Percentiles rank a stretch among this genome's conserved stretches.
Conservation (phyloP, 1,284 basidiomycete genomes). For the Pseudozyma thailandica region DNA sequence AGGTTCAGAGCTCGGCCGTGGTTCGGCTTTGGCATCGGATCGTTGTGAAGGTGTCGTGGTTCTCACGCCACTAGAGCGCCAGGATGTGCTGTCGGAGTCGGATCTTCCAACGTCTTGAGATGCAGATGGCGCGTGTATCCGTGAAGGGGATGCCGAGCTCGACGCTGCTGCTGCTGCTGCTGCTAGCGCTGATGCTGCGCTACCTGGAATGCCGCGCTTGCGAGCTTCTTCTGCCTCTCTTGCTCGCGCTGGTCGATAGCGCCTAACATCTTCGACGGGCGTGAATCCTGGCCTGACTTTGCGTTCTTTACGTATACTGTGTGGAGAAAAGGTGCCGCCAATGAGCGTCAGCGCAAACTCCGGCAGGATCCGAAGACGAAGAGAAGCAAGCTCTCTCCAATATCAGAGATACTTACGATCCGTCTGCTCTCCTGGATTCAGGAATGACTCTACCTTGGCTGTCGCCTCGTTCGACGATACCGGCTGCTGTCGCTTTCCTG, state of each 20-base stretch:
- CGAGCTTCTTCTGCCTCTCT: conserved; percentile 37
- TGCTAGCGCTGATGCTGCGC: conserved; percentile 1
- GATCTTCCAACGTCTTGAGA: neutral
- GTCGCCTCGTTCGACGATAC: conserved; percentile 83
- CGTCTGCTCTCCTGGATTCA: conserved; percentile 82
- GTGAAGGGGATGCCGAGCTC: neutral
- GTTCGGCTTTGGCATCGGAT: neutral
- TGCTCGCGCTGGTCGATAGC: conserved; percentile 73
- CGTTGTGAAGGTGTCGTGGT: neutral
- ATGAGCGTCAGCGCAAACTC: neutral
- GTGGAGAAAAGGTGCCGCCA: neutral
- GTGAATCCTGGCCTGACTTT: conserved; percentile 93
- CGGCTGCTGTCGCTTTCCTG: conserved; percentile 77
- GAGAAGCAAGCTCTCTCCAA: neutral
- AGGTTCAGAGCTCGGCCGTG: conserved; percentile 14
- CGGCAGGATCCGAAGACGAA: no score
- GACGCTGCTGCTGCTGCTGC: neutral
- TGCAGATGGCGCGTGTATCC: neutral
- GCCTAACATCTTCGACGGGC: conserved; percentile 88
- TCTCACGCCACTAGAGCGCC: conserved; percentile 9
- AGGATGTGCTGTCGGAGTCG: conserved; percentile 2
- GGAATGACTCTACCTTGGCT: conserved; percentile 89
- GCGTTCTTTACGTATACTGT: conserved; percentile 84
- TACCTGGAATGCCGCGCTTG: conserved; percentile 17
- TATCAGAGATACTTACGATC: conserved; percentile 76